These are phyloP conservation scores for Trichoderma koningii DNA, from an alignment of 2,329 filamentous ascomycete species.

Conservation along the genomic window DNA sequence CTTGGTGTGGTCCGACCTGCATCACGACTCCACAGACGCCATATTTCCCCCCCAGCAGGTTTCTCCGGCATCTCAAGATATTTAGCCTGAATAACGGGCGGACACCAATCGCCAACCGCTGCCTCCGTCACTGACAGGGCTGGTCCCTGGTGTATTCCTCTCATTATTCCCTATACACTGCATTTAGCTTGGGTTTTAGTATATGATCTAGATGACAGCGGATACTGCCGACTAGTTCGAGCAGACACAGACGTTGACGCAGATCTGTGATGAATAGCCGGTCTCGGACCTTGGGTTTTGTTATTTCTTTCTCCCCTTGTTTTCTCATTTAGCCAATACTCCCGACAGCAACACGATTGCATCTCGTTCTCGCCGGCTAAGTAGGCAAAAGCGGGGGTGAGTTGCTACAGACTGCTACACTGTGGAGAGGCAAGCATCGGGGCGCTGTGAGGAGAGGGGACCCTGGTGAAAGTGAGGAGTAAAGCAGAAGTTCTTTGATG, in stretches of 20 bases:
- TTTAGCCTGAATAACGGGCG: slow-evolving; percentile 19
- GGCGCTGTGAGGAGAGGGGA: neutral
- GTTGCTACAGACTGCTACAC: neutral
- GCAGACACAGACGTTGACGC: neutral
- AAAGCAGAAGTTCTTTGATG: neutral
- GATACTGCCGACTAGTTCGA: neutral
- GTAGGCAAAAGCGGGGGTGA: slow-evolving; percentile 18
- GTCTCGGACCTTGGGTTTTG: neutral
- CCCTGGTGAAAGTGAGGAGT: slow-evolving; percentile 17
- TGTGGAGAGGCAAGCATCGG: neutral
- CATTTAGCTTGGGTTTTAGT: slow-evolving; percentile 7
- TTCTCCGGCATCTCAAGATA: slow-evolving; percentile 15
- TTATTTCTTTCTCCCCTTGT: neutral
- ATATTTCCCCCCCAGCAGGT: slow-evolving; percentile 2
- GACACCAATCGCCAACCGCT: neutral
- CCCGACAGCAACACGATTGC: neutral
- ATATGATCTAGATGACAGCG: neutral
- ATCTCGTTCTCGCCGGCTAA: slow-evolving; percentile 15
- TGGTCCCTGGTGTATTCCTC: neutral
- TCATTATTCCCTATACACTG: neutral
- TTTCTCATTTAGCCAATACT: slow-evolving; percentile 17
- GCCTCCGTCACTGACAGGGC: neutral
- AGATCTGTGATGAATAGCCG: slow-evolving; percentile 7
- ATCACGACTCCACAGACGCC: slow-evolving; percentile 9
- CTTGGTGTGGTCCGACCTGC: slow-evolving; percentile 16